Conservation (phyloP, 2,329 filamentous ascomycete genomes). For the Lecanoromycetidae sp. region DNA sequence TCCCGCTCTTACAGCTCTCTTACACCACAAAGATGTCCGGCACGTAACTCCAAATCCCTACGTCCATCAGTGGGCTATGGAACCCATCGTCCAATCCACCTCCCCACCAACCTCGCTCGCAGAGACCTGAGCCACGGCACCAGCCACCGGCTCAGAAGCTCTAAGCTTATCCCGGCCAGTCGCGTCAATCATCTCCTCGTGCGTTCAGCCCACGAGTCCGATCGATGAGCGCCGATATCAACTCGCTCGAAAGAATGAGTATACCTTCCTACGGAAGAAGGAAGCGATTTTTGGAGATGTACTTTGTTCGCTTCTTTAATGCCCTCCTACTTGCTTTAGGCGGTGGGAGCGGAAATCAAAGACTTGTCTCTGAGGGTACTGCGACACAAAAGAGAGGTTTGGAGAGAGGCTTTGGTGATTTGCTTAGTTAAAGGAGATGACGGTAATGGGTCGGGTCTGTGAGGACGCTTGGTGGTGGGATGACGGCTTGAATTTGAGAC, state of each 20-base stretch:
- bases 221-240: conserved; percentile 46
- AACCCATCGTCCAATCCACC: conserved; percentile 32
- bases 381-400: conserved; percentile 64
- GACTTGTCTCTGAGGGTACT: conserved; percentile 83
- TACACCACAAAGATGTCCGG: conserved; percentile 33
- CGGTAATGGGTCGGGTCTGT: conserved; percentile 15
- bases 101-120: conserved; percentile 27
- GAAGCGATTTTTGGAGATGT: conserved; percentile 89
- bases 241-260: conserved; percentile 20
- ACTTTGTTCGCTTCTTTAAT: conserved; percentile 69
- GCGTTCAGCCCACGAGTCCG: conserved; percentile 38
- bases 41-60: conserved; percentile 37
- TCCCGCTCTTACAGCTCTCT: conserved; percentile 27
- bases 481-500: conserved; percentile 11
- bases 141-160: conserved; percentile 41
- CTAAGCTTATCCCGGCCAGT: conserved; percentile 45
- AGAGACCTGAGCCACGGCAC: conserved; percentile 42
- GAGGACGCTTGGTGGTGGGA: conserved; percentile 10
- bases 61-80: conserved; percentile 24
- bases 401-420: conserved; percentile 13
- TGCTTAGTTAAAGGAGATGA: conserved; percentile 10
- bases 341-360: conserved; percentile 71
- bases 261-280: conserved; percentile 31
- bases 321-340: conserved; percentile 50
- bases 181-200: conserved; percentile 54